phyloP scores from a whole-genome alignment of 164 flowering plant species.

The Buxus sempervirens region DNA sequence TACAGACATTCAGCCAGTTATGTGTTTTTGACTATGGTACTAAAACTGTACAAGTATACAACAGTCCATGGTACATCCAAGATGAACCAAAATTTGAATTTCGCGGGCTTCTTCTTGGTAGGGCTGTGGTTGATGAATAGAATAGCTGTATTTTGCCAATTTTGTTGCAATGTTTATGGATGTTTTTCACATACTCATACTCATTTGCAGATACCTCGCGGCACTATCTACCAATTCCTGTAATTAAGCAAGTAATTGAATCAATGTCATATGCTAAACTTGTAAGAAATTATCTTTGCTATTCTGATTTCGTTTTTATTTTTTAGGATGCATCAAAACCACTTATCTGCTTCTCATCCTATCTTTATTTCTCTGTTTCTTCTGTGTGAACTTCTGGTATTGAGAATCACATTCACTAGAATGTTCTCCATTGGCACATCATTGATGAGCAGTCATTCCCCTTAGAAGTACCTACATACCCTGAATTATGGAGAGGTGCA shows the following conservation, averaged over 20 bases:
- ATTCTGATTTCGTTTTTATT: background rate
- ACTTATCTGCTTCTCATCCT: conserved; percentile 5
- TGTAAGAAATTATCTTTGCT: conserved; percentile 45
- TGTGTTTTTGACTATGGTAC: conserved; percentile 75
- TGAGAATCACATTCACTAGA: conserved; percentile 64
- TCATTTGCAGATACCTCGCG: conserved; percentile 84
- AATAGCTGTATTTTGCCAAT: background rate
- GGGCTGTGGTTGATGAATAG: conserved; percentile 3
- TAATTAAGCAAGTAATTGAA: conserved; percentile 84
- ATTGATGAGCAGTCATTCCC: conserved; percentile 95
- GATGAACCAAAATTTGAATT: conserved; percentile 86
- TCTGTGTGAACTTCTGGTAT: conserved; percentile 29
- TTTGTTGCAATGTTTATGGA: background rate
- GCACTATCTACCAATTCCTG: conserved; percentile 71
- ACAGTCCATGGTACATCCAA: conserved; percentile 83
- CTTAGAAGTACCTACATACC: conserved; percentile 75
- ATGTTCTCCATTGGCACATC: conserved; percentile 99
- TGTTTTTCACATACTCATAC: conserved; percentile 1
- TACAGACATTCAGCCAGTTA: conserved; percentile 93
- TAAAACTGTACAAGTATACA: conserved; percentile 63
- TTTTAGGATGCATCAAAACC: background rate
- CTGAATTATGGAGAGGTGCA: conserved; percentile 92
- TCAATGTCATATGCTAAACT: conserved; percentile 98
- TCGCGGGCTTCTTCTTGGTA: conserved; percentile 93
- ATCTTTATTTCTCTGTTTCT: conserved; percentile 8